Evolutionary conservation across 2,329 filamentous ascomycete species (phyloP).

Genomic region (Trichoderma aggressivum): DNA sequence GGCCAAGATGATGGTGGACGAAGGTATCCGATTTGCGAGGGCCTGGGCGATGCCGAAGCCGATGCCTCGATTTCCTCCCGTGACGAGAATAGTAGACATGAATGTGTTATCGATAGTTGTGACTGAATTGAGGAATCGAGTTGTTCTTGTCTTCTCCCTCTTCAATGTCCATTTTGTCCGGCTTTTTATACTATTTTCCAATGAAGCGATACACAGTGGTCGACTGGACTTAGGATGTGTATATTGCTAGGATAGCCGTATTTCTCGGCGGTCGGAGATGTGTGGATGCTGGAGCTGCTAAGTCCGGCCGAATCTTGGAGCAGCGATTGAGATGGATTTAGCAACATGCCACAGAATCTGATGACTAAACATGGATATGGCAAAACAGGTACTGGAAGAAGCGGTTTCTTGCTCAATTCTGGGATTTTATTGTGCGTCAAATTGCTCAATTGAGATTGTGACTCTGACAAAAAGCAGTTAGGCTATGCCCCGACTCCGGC

Average conservation of each 20-base stretch:
- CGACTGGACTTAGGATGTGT: not conserved
- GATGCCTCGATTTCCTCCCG: conserved; percentile 30
- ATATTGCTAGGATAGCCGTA: not conserved
- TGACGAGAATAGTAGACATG: conserved; percentile 15
- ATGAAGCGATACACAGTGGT: not conserved
- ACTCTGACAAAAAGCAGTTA: not conserved
- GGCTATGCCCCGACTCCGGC: not conserved
- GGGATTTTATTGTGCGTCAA: not conserved
- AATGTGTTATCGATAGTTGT: not conserved
- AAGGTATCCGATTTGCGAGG: conserved; percentile 25
- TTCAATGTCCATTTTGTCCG: not conserved
- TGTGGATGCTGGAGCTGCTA: not conserved
- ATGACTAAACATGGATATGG: too few species aligned
- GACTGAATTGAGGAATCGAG: not conserved
- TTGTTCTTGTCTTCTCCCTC: not conserved
- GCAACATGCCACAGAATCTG: not conserved
- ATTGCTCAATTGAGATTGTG: not conserved
- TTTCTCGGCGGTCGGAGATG: not conserved
- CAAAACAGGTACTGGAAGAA: not conserved
- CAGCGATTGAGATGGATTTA: not conserved
- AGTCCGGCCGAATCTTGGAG: not conserved
- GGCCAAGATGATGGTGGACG: conserved; percentile 28
- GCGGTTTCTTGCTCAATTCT: not conserved
- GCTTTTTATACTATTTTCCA: not conserved
- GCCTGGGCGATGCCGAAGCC: conserved; percentile 30